Evolutionary conservation across 2,329 filamentous ascomycete species (phyloP).

Genomic region (Fusarium albosuccineum): DNA sequence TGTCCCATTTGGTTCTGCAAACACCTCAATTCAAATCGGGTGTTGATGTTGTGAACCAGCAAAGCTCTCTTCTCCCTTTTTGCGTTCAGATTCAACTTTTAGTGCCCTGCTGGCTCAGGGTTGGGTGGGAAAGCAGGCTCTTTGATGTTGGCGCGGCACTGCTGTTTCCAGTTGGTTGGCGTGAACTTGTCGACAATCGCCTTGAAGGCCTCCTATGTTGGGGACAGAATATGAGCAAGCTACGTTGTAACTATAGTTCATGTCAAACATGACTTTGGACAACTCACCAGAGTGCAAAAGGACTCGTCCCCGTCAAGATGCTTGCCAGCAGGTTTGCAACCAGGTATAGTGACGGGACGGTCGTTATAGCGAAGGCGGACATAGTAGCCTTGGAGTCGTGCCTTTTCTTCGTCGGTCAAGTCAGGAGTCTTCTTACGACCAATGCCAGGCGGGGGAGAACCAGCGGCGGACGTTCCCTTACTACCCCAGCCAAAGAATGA

Average conservation of each 20-base stretch:
- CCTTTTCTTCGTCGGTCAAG: constrained; percentile 69
- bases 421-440: constrained; percentile 70
- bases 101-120: constrained; percentile 66
- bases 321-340: constrained; percentile 80
- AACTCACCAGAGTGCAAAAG: constrained; percentile 86
- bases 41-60: neutral
- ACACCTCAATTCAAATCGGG: constrained; percentile 11
- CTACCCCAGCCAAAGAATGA: constrained; percentile 45
- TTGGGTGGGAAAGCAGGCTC: constrained; percentile 61
- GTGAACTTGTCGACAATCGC: constrained; percentile 91
- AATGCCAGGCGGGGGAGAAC: constrained; percentile 60
- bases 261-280: neutral
- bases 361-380: constrained; percentile 95
- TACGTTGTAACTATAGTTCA: neutral
- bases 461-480: constrained; percentile 36
- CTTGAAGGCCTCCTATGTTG: constrained; percentile 85
- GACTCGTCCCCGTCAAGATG: constrained; percentile 88
- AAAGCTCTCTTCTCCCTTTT: neutral
- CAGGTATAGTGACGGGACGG: constrained; percentile 81
- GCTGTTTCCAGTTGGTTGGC: constrained; percentile 78
- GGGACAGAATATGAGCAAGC: constrained; percentile 19
- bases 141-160: constrained; percentile 62
- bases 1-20: neutral
- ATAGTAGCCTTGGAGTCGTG: constrained; percentile 79
- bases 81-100: neutral